Base-by-base conservation (phyloP, 73 alveolate genomes). In the Paramecium biaurelia region DNA sequence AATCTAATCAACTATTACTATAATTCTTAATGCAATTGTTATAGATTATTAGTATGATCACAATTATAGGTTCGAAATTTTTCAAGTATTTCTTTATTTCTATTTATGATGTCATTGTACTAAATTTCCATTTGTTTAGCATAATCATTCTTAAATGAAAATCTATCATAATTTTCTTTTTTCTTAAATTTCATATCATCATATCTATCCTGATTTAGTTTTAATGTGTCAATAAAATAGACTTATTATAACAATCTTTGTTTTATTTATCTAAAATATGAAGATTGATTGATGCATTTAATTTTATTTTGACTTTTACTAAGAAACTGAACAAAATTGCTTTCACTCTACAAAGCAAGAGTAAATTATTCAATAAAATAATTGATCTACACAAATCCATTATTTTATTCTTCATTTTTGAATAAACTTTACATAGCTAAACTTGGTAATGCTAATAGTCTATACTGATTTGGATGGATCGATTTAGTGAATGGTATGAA, bases 331-430 rank as follows among this genome's bases (percentile, higher is more conserved):
- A 2, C n/a, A 37, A 72, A 72, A 72, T 72, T 72, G 1, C 23
- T 2, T 35, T 72, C 86, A 14, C 58, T 72, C 11, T 72, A 37
- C 7, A 72, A 37, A 72, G 86, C 86, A 2, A 72, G 24, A 15
- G 58, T 15, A 11, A 72, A 72, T 72, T 72, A 72, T 35, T 72
- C 86, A 72, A 72, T 72, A 72, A 72, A 72, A 72, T 72, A 72
- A 37, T 72, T 72, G 32, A 38, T 72, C 7, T 72, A 15, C 38
- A n/a, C n/a, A 72, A 72, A 72, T 15, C 86, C 58, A 28, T 72
- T 72, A 72, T 8, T 35, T 35, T 32, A 72, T 72, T 72, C 86
- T 30, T 72, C 86, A 7, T 38, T 34, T 72, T 42, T 72, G 15
- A 72, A 72, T 72, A 72, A 72, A 28, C 35, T 34, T 35, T 72